Conservation (phyloP, 1,284 basidiomycete species). For the Acaromyces ingoldii region DNA sequence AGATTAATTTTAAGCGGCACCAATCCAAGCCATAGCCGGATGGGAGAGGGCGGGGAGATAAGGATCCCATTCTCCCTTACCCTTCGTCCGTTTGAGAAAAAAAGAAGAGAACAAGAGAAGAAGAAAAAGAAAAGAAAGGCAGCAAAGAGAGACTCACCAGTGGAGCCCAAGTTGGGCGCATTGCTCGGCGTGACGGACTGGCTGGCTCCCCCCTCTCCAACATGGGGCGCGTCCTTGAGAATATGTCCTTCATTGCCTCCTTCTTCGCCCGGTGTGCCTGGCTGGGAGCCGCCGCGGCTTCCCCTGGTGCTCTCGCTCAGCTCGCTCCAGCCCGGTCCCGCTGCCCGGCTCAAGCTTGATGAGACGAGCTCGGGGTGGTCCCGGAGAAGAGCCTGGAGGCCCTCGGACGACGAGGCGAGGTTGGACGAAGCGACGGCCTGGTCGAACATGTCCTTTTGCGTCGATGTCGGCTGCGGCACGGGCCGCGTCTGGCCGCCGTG, state of each 20-base stretch:
- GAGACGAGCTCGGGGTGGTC: slow-evolving; percentile 49
- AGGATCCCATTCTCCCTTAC: neutral
- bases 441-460: slow-evolving; percentile 34
- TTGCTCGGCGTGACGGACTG: neutral
- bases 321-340: slow-evolving; percentile 20
- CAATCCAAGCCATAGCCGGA: too few relatives aligned
- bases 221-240: neutral
- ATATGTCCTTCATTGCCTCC: slow-evolving; percentile 1
- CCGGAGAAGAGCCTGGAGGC: slow-evolving; percentile 44
- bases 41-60: neutral
- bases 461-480: slow-evolving; percentile 29
- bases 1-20: too few relatives aligned
- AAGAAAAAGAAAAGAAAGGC: too few relatives aligned
- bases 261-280: slow-evolving; percentile 7
- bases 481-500: slow-evolving; percentile 21
- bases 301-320: slow-evolving; percentile 7
- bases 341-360: slow-evolving; percentile 37
- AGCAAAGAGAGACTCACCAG: slow-evolving; percentile 9
- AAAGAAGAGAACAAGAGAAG: neutral
- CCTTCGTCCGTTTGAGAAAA: neutral
- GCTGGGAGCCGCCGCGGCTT: slow-evolving; percentile 3
- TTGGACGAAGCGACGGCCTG: slow-evolving; percentile 37
- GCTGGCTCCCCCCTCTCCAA: slow-evolving; percentile 7
- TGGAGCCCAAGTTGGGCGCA: slow-evolving; percentile 10
- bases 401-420: slow-evolving; percentile 36